A percentile compares a stretch with the other conserved stretches of the same genome.
These are phyloP conservation scores for Wickerhamiella shivajii DNA, from an alignment of 805 yeast species.

Conservation along the genomic window DNA sequence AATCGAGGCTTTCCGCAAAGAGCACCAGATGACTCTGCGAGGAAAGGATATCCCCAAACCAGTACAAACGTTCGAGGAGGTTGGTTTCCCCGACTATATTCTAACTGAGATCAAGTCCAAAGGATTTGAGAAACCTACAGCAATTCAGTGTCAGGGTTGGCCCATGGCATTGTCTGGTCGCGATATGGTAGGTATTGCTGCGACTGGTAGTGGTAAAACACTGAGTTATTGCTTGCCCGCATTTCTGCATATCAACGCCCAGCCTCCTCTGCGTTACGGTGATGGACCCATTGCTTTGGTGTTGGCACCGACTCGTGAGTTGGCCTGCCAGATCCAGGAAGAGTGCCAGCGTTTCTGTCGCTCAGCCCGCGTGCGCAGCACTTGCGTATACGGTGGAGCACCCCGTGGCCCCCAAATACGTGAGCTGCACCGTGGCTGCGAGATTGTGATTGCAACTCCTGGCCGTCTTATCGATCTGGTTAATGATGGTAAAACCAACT, in stretches of 20 bases:
- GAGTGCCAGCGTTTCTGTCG: constrained; percentile 93
- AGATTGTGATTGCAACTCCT: constrained; percentile 94
- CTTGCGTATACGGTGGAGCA: constrained; percentile 97
- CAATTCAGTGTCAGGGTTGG: constrained; percentile 99
- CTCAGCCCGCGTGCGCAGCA: constrained; percentile 82
- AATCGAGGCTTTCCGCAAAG: constrained; percentile 58
- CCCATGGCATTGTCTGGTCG: constrained; percentile 99
- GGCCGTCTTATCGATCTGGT: constrained; percentile 97
- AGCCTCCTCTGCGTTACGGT: constrained; percentile 63
- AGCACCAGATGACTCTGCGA: constrained; percentile 68
- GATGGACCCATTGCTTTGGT: constrained; percentile 96
- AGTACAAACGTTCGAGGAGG: constrained; percentile 83
- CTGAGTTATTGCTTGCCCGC: constrained; percentile 93
- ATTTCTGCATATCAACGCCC: constrained; percentile 96
- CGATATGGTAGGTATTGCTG: constrained; percentile 97
- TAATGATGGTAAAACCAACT: constrained; percentile 86
- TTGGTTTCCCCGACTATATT: constrained; percentile 94
- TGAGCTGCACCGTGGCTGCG: constrained; percentile 89
- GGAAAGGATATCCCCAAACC: constrained; percentile 92
- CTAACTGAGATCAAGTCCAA: constrained; percentile 68
- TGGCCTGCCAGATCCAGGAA: constrained; percentile 92
- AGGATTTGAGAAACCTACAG: constrained; percentile 90
- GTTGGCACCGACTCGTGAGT: constrained; percentile 96
- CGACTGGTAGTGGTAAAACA: constrained; percentile 99
- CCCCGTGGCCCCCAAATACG: constrained; percentile 96